A percentile compares a stretch with the other conserved stretches of the same genome.
Conservation (phyloP, 148 eudicot genomes). For the Fagopyrum tataricum region DNA sequence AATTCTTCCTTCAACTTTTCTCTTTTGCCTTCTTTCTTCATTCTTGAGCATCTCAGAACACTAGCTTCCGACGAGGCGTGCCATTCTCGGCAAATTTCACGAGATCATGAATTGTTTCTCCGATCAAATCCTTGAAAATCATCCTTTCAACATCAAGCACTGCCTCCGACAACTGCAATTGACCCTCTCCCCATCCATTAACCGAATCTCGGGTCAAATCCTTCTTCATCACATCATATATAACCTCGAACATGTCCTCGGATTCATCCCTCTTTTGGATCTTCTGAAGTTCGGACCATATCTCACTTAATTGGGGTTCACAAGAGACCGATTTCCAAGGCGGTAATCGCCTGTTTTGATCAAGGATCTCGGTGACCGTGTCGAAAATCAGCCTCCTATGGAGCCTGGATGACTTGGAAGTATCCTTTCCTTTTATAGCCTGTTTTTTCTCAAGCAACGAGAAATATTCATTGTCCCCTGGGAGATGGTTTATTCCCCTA, state of each 20-base stretch:
- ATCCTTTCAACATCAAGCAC: constrained; percentile 76
- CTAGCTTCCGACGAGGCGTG: constrained; percentile 57
- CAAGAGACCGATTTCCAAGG: constrained; percentile 52
- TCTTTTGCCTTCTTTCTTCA: not conserved
- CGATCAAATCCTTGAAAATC: constrained; percentile 75
- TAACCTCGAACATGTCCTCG: constrained; percentile 56
- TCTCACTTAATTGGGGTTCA: constrained; percentile 23
- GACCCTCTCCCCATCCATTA: constrained; percentile 61
- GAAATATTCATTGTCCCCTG: constrained; percentile 32
- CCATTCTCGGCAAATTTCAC: constrained; percentile 27
- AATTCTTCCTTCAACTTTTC: not conserved
- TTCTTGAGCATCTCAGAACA: constrained; percentile 32
- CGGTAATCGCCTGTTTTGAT: constrained; percentile 39
- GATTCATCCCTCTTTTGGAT: constrained; percentile 37
- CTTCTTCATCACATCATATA: constrained; percentile 59
- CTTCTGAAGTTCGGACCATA: constrained; percentile 60
- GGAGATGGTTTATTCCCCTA: constrained; percentile 50
- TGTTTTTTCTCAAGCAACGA: constrained; percentile 66
- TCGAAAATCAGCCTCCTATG: constrained; percentile 59
- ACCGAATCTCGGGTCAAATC: constrained; percentile 53
- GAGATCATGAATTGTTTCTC: constrained; percentile 61
- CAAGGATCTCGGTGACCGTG: constrained; percentile 50
- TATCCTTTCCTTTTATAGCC: constrained; percentile 38
- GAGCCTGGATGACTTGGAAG: constrained; percentile 31
- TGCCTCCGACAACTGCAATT: constrained; percentile 59